A percentile compares a stretch with the other conserved stretches of the same genome.
Evolutionary conservation across 176 grass and related monocot genomes (phyloP).

Genomic region (Bolboschoenus planiculmis): DNA sequence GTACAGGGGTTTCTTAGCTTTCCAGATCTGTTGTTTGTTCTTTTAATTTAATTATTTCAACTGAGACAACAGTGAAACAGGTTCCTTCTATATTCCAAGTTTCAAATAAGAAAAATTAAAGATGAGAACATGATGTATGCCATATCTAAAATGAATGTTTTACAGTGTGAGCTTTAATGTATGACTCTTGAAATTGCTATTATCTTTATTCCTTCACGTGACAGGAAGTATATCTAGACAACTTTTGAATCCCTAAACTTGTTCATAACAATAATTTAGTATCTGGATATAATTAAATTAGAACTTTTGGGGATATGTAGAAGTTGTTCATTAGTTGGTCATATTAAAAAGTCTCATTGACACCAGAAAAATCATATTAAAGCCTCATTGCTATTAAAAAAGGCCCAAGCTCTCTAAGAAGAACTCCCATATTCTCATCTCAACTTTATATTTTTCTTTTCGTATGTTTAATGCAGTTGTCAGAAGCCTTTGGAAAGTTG

Average conservation of each 20-base stretch:
- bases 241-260: not conserved
- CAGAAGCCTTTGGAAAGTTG: slow-evolving; percentile 94
- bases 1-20: not conserved
- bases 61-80: not conserved
- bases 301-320: not conserved
- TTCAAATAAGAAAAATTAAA: not conserved
- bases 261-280: slow-evolving; percentile 1
- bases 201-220: not conserved
- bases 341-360: not conserved
- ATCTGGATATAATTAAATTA: not conserved
- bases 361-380: not conserved
- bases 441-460: not conserved
- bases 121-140: not conserved
- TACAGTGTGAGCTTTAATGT: not conserved
- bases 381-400: not conserved
- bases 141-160: not conserved
- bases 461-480: slow-evolving; percentile 56
- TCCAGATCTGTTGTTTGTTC: not conserved
- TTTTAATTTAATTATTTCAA: not conserved
- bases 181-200: not conserved
- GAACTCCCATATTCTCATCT: not conserved
- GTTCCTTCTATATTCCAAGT: not conserved
- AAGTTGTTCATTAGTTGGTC: not conserved
- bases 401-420: not conserved
- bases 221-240: not conserved